These are phyloP conservation scores for Oryza nivara DNA, from an alignment of 176 grass and related monocot species.

Conservation along the genomic window DNA sequence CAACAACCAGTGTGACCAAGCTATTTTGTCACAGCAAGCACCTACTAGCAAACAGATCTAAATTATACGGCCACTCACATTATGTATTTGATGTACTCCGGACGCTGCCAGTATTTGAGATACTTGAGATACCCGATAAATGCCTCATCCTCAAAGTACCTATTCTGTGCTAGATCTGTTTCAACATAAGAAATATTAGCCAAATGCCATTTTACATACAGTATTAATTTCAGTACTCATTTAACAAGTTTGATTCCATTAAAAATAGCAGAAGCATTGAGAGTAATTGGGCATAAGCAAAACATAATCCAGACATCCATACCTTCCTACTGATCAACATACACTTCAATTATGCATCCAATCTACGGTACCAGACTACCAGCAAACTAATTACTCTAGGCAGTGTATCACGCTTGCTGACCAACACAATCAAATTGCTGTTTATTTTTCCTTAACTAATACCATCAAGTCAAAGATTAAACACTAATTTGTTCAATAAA, in stretches of 20 bases:
- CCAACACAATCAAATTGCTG: background rate
- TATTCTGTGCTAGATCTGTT: constrained; percentile 93
- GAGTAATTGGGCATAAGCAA: background rate
- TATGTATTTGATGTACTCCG: constrained; percentile 95
- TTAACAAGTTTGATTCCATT: background rate
- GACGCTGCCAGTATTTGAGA: constrained; percentile 86
- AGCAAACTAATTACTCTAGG: background rate
- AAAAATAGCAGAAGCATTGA: background rate
- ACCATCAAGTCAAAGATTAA: no score
- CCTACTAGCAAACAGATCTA: background rate
- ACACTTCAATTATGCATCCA: background rate
- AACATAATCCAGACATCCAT: constrained; percentile 5
- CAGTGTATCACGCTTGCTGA: background rate
- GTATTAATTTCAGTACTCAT: background rate
- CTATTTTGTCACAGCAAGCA: background rate
- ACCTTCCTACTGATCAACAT: background rate
- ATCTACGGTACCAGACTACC: background rate
- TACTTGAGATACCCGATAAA: constrained; percentile 96
- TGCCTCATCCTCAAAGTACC: constrained; percentile 94
- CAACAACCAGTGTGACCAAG: constrained; percentile 17
- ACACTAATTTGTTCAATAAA: background rate
- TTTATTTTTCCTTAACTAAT: background rate
- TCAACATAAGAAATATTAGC: constrained; percentile 21
- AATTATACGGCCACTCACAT: constrained; percentile 60
- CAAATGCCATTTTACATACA: background rate